Percentiles rank a stretch among this genome's conserved stretches.
phyloP scores from a whole-genome alignment of 1,139 yeast species.

The Saccharomyces hybrid region DNA sequence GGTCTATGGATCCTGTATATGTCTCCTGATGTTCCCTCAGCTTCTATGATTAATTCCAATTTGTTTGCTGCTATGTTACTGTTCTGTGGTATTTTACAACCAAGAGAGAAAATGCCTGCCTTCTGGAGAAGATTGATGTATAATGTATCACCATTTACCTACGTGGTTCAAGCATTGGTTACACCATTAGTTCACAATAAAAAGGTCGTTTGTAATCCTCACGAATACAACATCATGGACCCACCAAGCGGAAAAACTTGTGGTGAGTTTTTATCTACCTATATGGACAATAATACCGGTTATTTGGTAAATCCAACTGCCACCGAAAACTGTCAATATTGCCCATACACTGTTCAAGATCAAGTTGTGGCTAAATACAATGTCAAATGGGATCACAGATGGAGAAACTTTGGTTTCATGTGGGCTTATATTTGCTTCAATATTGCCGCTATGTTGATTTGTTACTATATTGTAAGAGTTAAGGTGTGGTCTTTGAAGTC shows the following conservation, averaged over 20 bases:
- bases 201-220: constrained; percentile 37
- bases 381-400: constrained; percentile 38
- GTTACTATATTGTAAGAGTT: constrained; percentile 34
- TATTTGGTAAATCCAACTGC: constrained; percentile 37
- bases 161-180: constrained; percentile 43
- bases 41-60: constrained; percentile 41
- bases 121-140: constrained; percentile 52
- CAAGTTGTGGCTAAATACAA: constrained; percentile 37
- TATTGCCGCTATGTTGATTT: constrained; percentile 36
- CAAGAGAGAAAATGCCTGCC: constrained; percentile 41
- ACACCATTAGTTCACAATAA: constrained; percentile 39
- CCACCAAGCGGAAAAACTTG: constrained; percentile 48
- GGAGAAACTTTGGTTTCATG: constrained; percentile 56
- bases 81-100: constrained; percentile 55
- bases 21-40: constrained; percentile 45
- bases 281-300: constrained; percentile 37
- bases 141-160: constrained; percentile 48
- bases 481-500: constrained; percentile 29
- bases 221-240: constrained; percentile 41
- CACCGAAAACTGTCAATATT: constrained; percentile 39
- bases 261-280: constrained; percentile 36
- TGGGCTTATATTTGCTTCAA: constrained; percentile 43
- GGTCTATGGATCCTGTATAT: constrained; percentile 43
- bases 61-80: constrained; percentile 40
- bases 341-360: constrained; percentile 40